These are phyloP conservation scores for Durio zibethinus DNA, from an alignment of 345 rosid genomes.

Conservation along the genomic window DNA sequence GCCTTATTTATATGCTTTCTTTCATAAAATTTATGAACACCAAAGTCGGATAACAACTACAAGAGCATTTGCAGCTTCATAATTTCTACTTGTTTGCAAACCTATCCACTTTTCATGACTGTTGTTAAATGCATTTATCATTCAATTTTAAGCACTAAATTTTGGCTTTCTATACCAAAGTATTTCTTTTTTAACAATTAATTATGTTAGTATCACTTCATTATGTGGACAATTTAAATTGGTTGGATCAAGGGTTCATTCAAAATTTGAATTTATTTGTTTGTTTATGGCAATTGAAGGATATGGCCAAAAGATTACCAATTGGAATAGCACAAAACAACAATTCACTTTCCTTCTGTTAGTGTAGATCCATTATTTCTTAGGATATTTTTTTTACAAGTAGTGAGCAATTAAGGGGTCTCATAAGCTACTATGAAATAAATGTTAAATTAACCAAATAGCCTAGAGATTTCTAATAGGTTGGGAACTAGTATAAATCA, in stretches of 20 bases:
- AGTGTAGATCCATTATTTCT: conserved; percentile 31
- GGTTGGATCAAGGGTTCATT: background rate
- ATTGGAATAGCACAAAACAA: conserved; percentile 32
- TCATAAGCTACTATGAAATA: conserved; percentile 22
- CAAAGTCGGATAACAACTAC: background rate
- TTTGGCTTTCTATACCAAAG: background rate
- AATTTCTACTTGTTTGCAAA: background rate
- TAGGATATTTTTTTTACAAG: conserved; percentile 23
- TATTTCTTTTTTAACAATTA: background rate
- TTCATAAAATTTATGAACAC: background rate
- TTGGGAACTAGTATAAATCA: conserved; percentile 28
- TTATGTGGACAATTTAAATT: background rate
- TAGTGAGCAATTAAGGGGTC: conserved; percentile 26
- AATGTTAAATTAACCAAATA: conserved; percentile 33
- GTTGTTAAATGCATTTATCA: background rate
- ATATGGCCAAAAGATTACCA: conserved; percentile 66
- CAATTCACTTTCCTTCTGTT: conserved; percentile 29
- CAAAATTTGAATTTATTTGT: background rate
- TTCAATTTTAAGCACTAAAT: too few species aligned
- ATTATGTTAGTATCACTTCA: background rate
- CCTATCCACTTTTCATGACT: conserved; percentile 2
- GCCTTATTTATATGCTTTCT: background rate
- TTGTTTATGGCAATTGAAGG: conserved; percentile 48
- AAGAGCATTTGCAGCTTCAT: background rate
- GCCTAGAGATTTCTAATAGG: conserved; percentile 33